Percentiles rank a stretch among this genome's conserved stretches.
These are phyloP conservation scores for Allium sativum DNA, from an alignment of 106 monocot genomes.

Conservation along the genomic window DNA sequence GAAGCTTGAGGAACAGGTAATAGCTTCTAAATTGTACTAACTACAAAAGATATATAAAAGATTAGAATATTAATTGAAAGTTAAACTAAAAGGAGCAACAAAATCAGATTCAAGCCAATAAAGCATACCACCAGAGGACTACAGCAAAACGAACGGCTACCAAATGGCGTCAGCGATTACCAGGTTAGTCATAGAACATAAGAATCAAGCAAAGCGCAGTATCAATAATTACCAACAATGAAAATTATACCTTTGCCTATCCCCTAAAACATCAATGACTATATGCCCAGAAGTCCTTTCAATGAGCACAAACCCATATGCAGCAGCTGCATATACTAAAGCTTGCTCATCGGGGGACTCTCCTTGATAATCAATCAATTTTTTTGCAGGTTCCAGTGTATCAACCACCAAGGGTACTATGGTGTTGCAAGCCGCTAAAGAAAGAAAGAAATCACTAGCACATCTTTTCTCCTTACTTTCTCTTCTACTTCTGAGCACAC, in stretches of 20 bases:
- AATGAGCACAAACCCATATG: constrained; percentile 87
- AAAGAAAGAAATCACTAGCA: constrained; percentile 61
- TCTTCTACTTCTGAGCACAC: constrained; percentile 25
- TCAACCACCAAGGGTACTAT: constrained; percentile 66
- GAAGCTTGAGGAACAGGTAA: no score
- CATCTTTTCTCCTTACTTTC: constrained; percentile 27
- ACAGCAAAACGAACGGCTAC: neutral
- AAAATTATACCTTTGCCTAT: constrained; percentile 52
- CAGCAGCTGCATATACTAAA: constrained; percentile 81
- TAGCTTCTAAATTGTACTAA: no score
- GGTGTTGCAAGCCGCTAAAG: constrained; percentile 81
- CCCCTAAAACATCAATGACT: constrained; percentile 69
- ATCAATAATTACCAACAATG: neutral
- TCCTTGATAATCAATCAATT: constrained; percentile 83
- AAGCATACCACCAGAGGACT: neutral
- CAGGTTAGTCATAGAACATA: neutral
- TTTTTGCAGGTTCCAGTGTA: constrained; percentile 30
- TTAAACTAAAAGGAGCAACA: no score
- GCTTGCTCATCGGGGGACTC: constrained; percentile 98
- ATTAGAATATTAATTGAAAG: no score
- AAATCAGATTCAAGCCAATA: no score
- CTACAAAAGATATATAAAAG: no score
- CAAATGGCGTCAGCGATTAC: neutral
- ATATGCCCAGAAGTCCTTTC: constrained; percentile 86
- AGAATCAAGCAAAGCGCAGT: neutral